Evolutionary conservation across 2,329 filamentous ascomycete species (phyloP).

Genomic region (Phaeosphaeria sp.): DNA sequence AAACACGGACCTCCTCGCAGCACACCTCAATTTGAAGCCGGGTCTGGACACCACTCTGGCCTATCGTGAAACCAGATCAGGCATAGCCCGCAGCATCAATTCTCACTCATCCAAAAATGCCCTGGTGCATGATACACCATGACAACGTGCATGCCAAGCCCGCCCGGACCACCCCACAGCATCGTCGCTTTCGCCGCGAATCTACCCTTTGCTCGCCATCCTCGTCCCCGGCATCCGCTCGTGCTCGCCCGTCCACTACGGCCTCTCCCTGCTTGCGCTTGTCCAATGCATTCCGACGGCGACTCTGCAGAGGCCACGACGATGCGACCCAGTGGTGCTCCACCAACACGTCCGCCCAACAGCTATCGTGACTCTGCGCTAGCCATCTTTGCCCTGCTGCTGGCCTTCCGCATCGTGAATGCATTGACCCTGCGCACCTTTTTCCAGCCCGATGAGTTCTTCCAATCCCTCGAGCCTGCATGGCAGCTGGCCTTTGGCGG

Average conservation of each 20-base stretch:
- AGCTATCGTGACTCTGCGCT: constrained; percentile 42
- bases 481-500: constrained; percentile 86
- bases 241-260: constrained; percentile 21
- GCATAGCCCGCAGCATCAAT: constrained; percentile 35
- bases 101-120: constrained; percentile 29
- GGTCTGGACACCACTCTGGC: constrained; percentile 32
- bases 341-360: constrained; percentile 24
- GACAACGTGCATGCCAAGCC: constrained; percentile 21
- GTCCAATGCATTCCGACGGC: constrained; percentile 39
- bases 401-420: constrained; percentile 80
- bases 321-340: constrained; percentile 27
- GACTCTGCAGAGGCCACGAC: constrained; percentile 41
- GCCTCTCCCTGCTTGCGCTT: constrained; percentile 24
- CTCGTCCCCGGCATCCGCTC: constrained; percentile 24
- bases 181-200: constrained; percentile 29
- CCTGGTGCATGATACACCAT: constrained; percentile 27
- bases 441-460: constrained; percentile 98
- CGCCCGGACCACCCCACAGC: constrained; percentile 16
- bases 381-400: constrained; percentile 44
- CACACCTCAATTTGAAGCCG: constrained; percentile 21
- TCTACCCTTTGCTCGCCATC: constrained; percentile 27
- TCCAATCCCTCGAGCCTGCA: constrained; percentile 92
- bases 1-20: constrained; percentile 15
- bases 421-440: constrained; percentile 82
- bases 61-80: constrained; percentile 44